Conservation (phyloP, 2,329 filamentous ascomycete genomes). For the Thelonectria rubi region DNA sequence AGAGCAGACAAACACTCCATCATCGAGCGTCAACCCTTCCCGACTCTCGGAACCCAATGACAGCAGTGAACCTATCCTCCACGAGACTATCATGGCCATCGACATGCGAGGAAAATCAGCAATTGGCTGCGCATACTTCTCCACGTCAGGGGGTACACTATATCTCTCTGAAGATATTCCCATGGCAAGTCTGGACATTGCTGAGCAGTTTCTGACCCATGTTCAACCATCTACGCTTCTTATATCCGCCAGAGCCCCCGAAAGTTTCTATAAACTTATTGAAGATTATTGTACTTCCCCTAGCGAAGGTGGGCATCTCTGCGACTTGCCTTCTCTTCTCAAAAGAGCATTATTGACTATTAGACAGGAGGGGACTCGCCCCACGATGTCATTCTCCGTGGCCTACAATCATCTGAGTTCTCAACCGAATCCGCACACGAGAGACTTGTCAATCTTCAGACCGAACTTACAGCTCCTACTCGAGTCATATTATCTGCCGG, state of each 20-base stretch:
- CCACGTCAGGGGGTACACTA: slow-evolving; percentile 73
- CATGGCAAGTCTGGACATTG: slow-evolving; percentile 71
- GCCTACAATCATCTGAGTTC: slow-evolving; percentile 78
- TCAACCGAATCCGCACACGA: slow-evolving; percentile 70
- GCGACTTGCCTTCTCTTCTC: background rate
- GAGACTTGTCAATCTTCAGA: slow-evolving; percentile 63
- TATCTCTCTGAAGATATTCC: slow-evolving; percentile 81
- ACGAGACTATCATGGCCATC: slow-evolving; percentile 81
- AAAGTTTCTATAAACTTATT: slow-evolving; percentile 47
- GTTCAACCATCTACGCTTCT: slow-evolving; percentile 65
- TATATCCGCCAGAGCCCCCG: slow-evolving; percentile 58
- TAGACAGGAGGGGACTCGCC: slow-evolving; percentile 9
- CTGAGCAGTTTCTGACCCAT: slow-evolving; percentile 68
- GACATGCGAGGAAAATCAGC: slow-evolving; percentile 75
- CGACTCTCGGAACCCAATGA: slow-evolving; percentile 3
- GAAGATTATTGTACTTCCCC: slow-evolving; percentile 35
- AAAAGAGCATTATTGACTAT: slow-evolving; percentile 7
- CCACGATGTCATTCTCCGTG: slow-evolving; percentile 61
- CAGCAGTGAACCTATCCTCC: slow-evolving; percentile 25
- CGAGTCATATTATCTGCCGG: slow-evolving; percentile 35
- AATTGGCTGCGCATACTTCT: slow-evolving; percentile 87
- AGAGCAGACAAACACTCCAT: background rate
- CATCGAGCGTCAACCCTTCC: background rate
- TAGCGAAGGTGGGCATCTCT: slow-evolving; percentile 20
- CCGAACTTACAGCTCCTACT: slow-evolving; percentile 22